Evolutionary conservation across 2,329 filamentous ascomycete species (phyloP).

Genomic region (Pseudopithomyces chartarum): DNA sequence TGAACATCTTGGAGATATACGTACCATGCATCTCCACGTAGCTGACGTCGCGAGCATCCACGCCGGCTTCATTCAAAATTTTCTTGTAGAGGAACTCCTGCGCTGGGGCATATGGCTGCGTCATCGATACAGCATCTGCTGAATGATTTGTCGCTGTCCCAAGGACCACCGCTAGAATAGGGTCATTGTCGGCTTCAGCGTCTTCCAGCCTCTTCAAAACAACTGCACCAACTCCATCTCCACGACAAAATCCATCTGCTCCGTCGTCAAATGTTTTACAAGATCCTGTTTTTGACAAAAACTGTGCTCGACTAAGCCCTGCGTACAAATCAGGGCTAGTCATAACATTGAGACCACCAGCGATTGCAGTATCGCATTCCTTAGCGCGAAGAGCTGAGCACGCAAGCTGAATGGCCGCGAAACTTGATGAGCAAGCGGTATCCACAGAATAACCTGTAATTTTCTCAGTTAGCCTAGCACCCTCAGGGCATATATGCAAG

Average conservation of each 20-base stretch:
- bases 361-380: slow-evolving; percentile 29
- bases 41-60: slow-evolving; percentile 7
- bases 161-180: slow-evolving; percentile 31
- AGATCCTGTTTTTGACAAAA: slow-evolving; percentile 26
- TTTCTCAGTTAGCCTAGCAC: no score
- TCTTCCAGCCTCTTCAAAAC: slow-evolving; percentile 32
- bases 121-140: slow-evolving; percentile 38
- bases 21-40: slow-evolving; percentile 42
- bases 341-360: slow-evolving; percentile 26
- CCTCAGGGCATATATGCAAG: no score
- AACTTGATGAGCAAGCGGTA: slow-evolving; percentile 33
- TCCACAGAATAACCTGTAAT: slow-evolving; percentile 42
- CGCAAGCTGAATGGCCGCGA: slow-evolving; percentile 18
- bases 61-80: slow-evolving; percentile 22
- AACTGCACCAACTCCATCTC: slow-evolving; percentile 30
- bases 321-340: slow-evolving; percentile 34
- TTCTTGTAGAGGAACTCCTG: slow-evolving; percentile 22
- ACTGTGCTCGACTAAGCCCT: slow-evolving; percentile 21
- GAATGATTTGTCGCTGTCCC: slow-evolving; percentile 39
- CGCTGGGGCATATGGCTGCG: slow-evolving; percentile 26
- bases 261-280: slow-evolving; percentile 35
- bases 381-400: slow-evolving; percentile 31
- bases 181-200: slow-evolving; percentile 23
- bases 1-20: no score
- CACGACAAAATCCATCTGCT: slow-evolving; percentile 32